These are phyloP conservation scores for Inga laurina DNA, from an alignment of 306 rosid species.

Conservation along the genomic window DNA sequence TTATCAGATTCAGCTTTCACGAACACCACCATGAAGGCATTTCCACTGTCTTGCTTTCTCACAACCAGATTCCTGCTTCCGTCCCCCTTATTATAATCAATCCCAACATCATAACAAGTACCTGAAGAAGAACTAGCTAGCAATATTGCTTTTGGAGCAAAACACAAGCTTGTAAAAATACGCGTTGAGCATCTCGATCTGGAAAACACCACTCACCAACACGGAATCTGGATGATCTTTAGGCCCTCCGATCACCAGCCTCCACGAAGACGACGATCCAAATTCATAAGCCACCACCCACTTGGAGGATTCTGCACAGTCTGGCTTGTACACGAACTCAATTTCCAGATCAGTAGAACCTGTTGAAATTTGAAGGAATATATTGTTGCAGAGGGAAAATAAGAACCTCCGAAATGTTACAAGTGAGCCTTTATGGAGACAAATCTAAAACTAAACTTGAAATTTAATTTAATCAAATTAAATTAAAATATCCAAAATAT, in stretches of 20 bases:
- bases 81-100: background rate
- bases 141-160: background rate
- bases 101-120: background rate
- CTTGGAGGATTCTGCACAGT: conserved; percentile 13
- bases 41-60: background rate
- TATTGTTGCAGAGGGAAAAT: too few species aligned
- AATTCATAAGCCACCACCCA: conserved; percentile 3
- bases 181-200: background rate
- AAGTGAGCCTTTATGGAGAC: too few species aligned
- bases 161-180: background rate
- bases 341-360: background rate
- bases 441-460: too few species aligned
- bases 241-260: background rate
- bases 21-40: background rate
- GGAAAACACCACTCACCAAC: background rate
- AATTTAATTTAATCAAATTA: too few species aligned
- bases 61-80: background rate
- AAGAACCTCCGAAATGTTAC: too few species aligned
- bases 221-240: background rate
- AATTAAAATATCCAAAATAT: too few species aligned
- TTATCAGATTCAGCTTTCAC: background rate
- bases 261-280: too few species aligned
- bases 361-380: too few species aligned
- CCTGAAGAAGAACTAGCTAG: background rate
- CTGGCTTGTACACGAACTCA: background rate